These are phyloP conservation scores for Hypomontagnella monticulosa DNA, from an alignment of 495 filamentous ascomycete genomes.

Conservation along the genomic window DNA sequence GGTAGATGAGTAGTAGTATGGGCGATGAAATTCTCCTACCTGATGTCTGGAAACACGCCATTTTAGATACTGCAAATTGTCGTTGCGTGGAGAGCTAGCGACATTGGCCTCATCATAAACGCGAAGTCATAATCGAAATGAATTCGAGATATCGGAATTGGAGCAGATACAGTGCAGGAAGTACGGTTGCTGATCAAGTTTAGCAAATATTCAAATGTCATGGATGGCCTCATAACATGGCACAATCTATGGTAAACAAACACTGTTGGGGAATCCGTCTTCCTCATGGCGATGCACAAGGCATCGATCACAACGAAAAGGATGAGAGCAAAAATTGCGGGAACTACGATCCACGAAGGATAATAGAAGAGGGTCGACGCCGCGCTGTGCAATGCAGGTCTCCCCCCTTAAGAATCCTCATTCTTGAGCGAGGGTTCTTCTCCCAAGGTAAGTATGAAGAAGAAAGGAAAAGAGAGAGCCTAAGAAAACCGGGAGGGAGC, in stretches of 20 bases:
- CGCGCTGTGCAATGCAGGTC: conserved; percentile 84
- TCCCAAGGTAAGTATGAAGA: conserved; percentile 79
- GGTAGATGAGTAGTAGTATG: too few relatives aligned
- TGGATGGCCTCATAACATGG: too few relatives aligned
- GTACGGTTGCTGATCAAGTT: too few relatives aligned
- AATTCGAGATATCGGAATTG: too few relatives aligned
- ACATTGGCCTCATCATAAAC: too few relatives aligned
- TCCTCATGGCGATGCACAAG: conserved; percentile 28
- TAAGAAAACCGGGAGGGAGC: conserved; percentile 9
- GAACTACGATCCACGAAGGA: conserved; percentile 58
- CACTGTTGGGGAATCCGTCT: conserved; percentile 3
- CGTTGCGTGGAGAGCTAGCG: too few relatives aligned
- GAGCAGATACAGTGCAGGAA: too few relatives aligned
- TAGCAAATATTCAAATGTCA: not conserved
- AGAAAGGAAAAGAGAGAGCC: conserved; percentile 40
- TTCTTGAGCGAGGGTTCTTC: conserved; percentile 68
- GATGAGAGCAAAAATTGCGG: conserved; percentile 16
- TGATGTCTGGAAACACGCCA: too few relatives aligned
- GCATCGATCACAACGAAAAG: conserved; percentile 28
- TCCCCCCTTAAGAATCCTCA: conserved; percentile 66
- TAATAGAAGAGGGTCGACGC: conserved; percentile 71
- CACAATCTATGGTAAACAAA: too few relatives aligned
- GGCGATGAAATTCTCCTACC: too few relatives aligned
- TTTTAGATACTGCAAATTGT: too few relatives aligned
- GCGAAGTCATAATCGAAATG: too few relatives aligned